A percentile compares a stretch with the other conserved stretches of the same genome.
These are phyloP conservation scores for Dryadomyces quercus-mongolicae DNA, from an alignment of 2,329 filamentous ascomycete species.

Conservation along the genomic window DNA sequence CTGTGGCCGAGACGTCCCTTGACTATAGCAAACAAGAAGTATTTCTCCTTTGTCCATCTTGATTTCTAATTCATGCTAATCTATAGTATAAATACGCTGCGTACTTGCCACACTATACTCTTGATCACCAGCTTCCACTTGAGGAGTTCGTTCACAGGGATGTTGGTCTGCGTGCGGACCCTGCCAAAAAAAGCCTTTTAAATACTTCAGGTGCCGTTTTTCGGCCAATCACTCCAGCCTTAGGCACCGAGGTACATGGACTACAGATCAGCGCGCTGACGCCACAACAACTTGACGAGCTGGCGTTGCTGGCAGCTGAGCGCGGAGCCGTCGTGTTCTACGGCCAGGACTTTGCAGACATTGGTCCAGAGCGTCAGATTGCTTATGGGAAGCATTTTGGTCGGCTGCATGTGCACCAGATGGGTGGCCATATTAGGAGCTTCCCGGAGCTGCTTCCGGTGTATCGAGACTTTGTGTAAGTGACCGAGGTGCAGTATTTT, in stretches of 20 bases:
- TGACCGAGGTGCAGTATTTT: constrained; percentile 3
- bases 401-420: constrained; percentile 29
- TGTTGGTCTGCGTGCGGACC: constrained; percentile 7
- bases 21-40: constrained; percentile 7
- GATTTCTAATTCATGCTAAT: not conserved
- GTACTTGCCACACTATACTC: constrained; percentile 9
- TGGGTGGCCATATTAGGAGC: constrained; percentile 28
- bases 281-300: constrained; percentile 4
- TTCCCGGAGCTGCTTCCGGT: constrained; percentile 28
- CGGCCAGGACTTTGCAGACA: constrained; percentile 23
- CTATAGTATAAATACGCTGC: constrained; percentile 7
- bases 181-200: constrained; percentile 7
- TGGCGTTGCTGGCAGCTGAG: constrained; percentile 5
- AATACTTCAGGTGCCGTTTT: constrained; percentile 5
- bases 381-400: constrained; percentile 32
- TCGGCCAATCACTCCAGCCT: constrained; percentile 6
- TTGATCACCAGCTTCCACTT: constrained; percentile 5
- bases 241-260: constrained; percentile 7
- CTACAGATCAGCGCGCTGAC: constrained; percentile 5
- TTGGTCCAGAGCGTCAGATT: constrained; percentile 22
- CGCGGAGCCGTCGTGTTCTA: constrained; percentile 12
- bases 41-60: not conserved
- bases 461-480: constrained; percentile 17
- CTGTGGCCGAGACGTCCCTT: constrained; percentile 7
- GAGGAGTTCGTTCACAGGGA: constrained; percentile 9